Conservation (phyloP, 23 red algal species). For the Rhodosorus marinus region DNA sequence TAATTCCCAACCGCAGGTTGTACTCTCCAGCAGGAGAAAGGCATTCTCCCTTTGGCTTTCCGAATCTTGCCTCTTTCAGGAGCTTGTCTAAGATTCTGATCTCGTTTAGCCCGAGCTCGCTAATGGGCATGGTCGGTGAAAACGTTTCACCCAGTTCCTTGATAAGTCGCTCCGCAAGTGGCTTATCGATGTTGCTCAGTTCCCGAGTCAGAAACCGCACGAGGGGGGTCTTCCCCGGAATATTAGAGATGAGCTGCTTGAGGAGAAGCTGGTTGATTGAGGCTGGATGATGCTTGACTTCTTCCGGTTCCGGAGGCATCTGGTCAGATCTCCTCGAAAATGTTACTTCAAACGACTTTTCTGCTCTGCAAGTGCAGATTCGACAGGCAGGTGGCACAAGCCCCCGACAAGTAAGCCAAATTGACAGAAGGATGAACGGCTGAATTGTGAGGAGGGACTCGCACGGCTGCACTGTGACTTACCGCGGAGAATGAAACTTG, state of each 20-base stretch:
- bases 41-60: slow-evolving; percentile 31
- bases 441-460: too few relatives aligned
- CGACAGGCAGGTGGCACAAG: background rate
- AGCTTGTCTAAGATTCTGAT: slow-evolving; percentile 46
- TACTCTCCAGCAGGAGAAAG: slow-evolving; percentile 80
- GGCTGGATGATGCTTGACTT: slow-evolving; percentile 80
- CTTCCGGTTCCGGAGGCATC: slow-evolving; percentile 37
- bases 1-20: slow-evolving; percentile 73
- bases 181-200: slow-evolving; percentile 23
- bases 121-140: slow-evolving; percentile 20
- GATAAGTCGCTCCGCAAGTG: slow-evolving; percentile 30
- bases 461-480: too few relatives aligned
- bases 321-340: slow-evolving; percentile 47
- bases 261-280: slow-evolving; percentile 75
- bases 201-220: slow-evolving; percentile 30
- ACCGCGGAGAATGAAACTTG: slow-evolving; percentile 4
- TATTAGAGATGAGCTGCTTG: slow-evolving; percentile 35
- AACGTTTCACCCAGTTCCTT: slow-evolving; percentile 37
- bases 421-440: too few relatives aligned
- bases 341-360: slow-evolving; percentile 15
- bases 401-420: background rate
- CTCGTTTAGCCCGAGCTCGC: slow-evolving; percentile 33
- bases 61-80: slow-evolving; percentile 44
- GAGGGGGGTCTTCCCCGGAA: too few relatives aligned
- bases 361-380: background rate